Percentiles rank a stretch among this genome's conserved stretches.
Evolutionary conservation across 257 asterid genomes (phyloP).

Genomic region (Nicotiana sylvestris): DNA sequence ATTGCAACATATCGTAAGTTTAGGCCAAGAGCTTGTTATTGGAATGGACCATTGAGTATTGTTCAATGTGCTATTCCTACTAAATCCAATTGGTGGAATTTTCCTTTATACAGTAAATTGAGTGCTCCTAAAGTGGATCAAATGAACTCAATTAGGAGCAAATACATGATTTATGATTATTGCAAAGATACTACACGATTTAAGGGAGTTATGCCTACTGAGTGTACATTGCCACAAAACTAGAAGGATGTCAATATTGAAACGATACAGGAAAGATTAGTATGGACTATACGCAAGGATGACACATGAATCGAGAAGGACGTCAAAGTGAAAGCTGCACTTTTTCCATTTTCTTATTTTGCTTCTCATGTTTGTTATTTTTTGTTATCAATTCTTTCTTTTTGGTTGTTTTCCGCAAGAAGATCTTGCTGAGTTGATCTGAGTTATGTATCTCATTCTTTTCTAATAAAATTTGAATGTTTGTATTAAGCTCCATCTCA

Average conservation of each 20-base stretch:
- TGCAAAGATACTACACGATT: constrained; percentile 45
- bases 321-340: not conserved
- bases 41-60: constrained; percentile 29
- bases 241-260: not conserved
- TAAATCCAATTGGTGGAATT: constrained; percentile 42
- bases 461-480: not conserved
- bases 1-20: constrained; percentile 42
- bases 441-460: not conserved
- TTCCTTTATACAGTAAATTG: constrained; percentile 27
- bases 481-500: not conserved
- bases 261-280: too few relatives aligned
- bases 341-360: not conserved
- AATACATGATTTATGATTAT: constrained; percentile 57
- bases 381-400: not conserved
- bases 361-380: not conserved
- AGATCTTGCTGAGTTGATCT: not conserved
- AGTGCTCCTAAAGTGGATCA: constrained; percentile 19
- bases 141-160: constrained; percentile 40
- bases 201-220: constrained; percentile 48
- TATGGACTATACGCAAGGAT: too few relatives aligned
- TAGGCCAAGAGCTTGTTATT: constrained; percentile 46
- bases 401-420: not conserved
- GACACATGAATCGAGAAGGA: too few relatives aligned
- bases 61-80: constrained; percentile 29
- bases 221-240: constrained; percentile 45